Conservation (phyloP, 2,329 filamentous ascomycete species). For the Aspergillus aculeatus region DNA sequence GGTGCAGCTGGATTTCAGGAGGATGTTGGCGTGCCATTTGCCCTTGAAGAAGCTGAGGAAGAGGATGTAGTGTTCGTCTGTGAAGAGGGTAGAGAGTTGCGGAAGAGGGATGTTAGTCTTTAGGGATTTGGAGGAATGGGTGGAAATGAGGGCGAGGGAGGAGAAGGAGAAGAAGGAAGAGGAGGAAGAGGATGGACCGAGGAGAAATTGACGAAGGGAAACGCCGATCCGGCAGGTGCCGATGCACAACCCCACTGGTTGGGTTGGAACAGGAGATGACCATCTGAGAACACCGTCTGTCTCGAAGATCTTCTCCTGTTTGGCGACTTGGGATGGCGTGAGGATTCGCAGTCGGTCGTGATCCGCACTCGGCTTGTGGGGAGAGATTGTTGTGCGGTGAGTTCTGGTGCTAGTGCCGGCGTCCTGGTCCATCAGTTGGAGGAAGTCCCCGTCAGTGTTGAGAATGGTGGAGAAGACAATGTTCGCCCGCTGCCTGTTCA, state of each 20-base stretch:
- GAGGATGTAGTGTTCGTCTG: conserved; percentile 59
- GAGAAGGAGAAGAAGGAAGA: conserved; percentile 5
- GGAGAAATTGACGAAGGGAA: conserved; percentile 38
- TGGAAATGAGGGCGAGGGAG: conserved; percentile 11
- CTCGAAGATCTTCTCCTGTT: conserved; percentile 58
- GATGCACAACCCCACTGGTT: conserved; percentile 24
- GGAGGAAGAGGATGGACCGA: conserved; percentile 16
- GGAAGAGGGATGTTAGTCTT: conserved; percentile 44
- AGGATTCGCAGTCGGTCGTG: conserved; percentile 34
- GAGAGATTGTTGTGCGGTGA: not conserved
- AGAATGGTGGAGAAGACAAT: conserved; percentile 66
- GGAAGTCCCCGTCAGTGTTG: conserved; percentile 30
- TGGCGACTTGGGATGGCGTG: conserved; percentile 64
- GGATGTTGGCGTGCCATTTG: conserved; percentile 53
- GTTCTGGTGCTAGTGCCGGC: not conserved
- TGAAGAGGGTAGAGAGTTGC: conserved; percentile 53
- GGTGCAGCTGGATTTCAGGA: conserved; percentile 60
- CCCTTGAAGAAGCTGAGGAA: conserved; percentile 47
- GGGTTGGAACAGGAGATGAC: conserved; percentile 23
- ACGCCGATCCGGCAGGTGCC: conserved; percentile 58
- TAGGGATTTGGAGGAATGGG: conserved; percentile 17
- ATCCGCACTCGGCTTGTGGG: not conserved
- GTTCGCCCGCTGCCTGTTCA: conserved; percentile 84
- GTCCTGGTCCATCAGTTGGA: conserved; percentile 12
- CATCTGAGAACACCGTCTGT: conserved; percentile 66